Conservation (phyloP, 2,329 filamentous ascomycete species). For the Pseudogymnoascus sp. region DNA sequence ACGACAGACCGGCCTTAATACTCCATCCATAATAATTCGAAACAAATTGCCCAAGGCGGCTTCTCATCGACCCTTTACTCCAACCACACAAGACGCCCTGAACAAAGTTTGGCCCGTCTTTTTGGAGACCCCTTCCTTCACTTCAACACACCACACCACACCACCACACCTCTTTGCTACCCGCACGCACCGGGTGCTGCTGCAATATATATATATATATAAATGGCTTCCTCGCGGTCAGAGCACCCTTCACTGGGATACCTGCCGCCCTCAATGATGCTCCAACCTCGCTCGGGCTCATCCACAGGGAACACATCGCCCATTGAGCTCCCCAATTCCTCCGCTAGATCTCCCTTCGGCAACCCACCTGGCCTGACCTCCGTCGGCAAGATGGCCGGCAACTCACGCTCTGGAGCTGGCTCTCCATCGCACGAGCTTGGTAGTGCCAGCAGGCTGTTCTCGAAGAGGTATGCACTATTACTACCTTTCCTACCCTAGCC, state of each 20-base stretch:
- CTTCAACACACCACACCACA: neutral
- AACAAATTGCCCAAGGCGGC: neutral
- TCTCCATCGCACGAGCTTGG: constrained; percentile 88
- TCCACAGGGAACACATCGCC: constrained; percentile 75
- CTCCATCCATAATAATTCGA: neutral
- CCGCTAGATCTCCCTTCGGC: constrained; percentile 64
- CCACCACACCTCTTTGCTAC: too few species aligned
- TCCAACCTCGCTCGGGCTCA: constrained; percentile 50
- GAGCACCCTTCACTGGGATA: constrained; percentile 83
- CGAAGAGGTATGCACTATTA: constrained; percentile 66
- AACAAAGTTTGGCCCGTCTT: neutral
- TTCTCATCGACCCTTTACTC: neutral
- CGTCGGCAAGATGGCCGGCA: constrained; percentile 48
- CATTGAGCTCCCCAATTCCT: constrained; percentile 58
- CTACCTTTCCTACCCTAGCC: neutral
- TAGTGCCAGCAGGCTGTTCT: constrained; percentile 63
- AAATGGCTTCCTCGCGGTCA: constrained; percentile 81
- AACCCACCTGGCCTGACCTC: constrained; percentile 54
- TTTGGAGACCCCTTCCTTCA: neutral
- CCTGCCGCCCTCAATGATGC: constrained; percentile 40
- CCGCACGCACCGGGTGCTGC: neutral
- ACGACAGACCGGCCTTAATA: neutral
- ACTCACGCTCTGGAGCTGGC: constrained; percentile 73
- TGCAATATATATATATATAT: constrained; percentile 64
- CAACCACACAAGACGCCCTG: neutral